Evolutionary conservation across 495 filamentous ascomycete genomes (phyloP).

Genomic region (Neurospora sp.): DNA sequence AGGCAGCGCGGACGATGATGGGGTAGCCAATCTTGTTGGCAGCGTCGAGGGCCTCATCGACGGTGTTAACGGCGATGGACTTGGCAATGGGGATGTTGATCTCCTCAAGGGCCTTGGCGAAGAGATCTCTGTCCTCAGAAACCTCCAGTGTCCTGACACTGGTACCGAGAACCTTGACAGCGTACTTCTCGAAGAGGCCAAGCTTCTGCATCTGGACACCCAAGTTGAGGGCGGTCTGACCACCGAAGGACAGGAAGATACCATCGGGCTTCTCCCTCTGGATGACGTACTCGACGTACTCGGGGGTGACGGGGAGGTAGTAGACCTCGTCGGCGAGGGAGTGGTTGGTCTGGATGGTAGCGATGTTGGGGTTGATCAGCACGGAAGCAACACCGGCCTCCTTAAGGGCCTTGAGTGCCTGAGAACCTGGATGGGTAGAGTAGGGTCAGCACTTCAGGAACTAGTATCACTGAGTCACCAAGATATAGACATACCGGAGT

Average conservation of each 20-base stretch:
- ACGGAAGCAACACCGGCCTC: slow-evolving; percentile 94
- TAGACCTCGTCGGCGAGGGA: slow-evolving; percentile 95
- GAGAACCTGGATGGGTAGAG: slow-evolving; percentile 55
- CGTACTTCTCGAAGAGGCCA: slow-evolving; percentile 89
- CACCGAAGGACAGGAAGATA: slow-evolving; percentile 95
- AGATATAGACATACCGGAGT: slow-evolving; percentile 59
- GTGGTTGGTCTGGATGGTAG: slow-evolving; percentile 96
- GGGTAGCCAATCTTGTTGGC: slow-evolving; percentile 85
- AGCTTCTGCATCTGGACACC: slow-evolving; percentile 96
- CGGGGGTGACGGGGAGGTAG: slow-evolving; percentile 91
- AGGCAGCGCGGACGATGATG: slow-evolving; percentile 94
- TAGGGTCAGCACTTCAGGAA: slow-evolving; percentile 10
- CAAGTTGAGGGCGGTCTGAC: slow-evolving; percentile 91
- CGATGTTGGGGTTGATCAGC: slow-evolving; percentile 97
- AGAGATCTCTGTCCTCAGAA: slow-evolving; percentile 92
- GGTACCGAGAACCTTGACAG: slow-evolving; percentile 88
- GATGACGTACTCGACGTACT: slow-evolving; percentile 96
- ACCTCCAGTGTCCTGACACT: slow-evolving; percentile 89
- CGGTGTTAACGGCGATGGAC: slow-evolving; percentile 79
- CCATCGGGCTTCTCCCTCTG: slow-evolving; percentile 90
- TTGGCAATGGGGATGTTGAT: slow-evolving; percentile 96
- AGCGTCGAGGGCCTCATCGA: slow-evolving; percentile 84
- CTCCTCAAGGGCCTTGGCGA: slow-evolving; percentile 77
- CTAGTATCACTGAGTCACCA: neutral
- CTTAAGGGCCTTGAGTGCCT: slow-evolving; percentile 92